phyloP scores from a whole-genome alignment of 371 early-diverging fungal genomes.

The Rhizopus microsporus region DNA sequence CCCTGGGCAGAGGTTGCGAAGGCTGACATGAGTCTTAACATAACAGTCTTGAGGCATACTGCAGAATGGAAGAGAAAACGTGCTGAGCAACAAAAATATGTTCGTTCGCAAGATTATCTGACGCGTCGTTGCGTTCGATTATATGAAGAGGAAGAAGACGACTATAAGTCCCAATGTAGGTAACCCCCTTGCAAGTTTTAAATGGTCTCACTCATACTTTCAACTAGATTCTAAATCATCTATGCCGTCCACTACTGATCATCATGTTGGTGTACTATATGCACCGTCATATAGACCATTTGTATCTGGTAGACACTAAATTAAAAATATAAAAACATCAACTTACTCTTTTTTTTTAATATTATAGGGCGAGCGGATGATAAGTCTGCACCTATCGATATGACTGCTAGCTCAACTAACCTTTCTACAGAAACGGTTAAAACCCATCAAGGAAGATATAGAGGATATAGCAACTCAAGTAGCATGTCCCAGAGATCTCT shows the following conservation, averaged over 20 bases:
- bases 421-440: constrained; percentile 5
- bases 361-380: constrained; percentile 18
- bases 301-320: constrained; percentile 25
- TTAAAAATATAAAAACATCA: background rate
- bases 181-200: background rate
- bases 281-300: constrained; percentile 59
- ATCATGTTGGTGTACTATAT: constrained; percentile 63
- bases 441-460: constrained; percentile 3
- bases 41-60: constrained; percentile 62
- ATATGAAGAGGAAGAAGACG: constrained; percentile 41
- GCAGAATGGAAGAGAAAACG: constrained; percentile 60
- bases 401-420: background rate
- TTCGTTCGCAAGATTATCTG: constrained; percentile 65
- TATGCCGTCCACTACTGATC: constrained; percentile 29
- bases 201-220: background rate
- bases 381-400: constrained; percentile 18
- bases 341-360: background rate
- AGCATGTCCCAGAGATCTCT: constrained; percentile 12
- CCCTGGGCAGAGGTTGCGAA: constrained; percentile 79
- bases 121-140: constrained; percentile 68
- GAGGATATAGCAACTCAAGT: constrained; percentile 18
- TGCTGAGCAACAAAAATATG: constrained; percentile 62
- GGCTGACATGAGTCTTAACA: constrained; percentile 58
- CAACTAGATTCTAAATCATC: constrained; percentile 24
- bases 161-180: constrained; percentile 26